Percentiles rank a stretch among this genome's conserved stretches.
phyloP scores from a whole-genome alignment of 2,329 filamentous ascomycete species.

The Ophiocordyceps sinensis region DNA sequence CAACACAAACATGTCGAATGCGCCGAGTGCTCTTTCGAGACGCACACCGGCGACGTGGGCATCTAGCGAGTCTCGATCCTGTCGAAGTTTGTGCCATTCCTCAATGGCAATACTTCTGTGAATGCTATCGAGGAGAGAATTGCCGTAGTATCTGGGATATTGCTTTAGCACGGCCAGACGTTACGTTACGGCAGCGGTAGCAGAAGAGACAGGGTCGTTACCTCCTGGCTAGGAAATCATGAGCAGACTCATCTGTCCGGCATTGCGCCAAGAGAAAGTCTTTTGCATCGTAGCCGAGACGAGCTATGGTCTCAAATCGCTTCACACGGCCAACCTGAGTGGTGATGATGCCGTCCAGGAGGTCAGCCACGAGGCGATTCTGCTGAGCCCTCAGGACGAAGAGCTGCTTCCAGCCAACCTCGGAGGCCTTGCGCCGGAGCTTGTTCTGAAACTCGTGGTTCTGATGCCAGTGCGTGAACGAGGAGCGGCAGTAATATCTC shows the following conservation, averaged over 20 bases:
- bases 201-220: slow-evolving; percentile 10
- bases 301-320: slow-evolving; percentile 56
- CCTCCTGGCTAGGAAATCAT: slow-evolving; percentile 67
- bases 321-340: slow-evolving; percentile 55
- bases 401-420: slow-evolving; percentile 60
- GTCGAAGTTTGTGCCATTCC: slow-evolving; percentile 46
- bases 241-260: slow-evolving; percentile 38
- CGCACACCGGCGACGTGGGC: slow-evolving; percentile 23
- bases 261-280: slow-evolving; percentile 62
- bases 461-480: slow-evolving; percentile 63
- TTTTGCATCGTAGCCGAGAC: slow-evolving; percentile 74
- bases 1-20: slow-evolving; percentile 82
- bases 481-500: slow-evolving; percentile 55
- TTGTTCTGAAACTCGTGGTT: slow-evolving; percentile 46
- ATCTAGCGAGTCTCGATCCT: slow-evolving; percentile 6
- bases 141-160: slow-evolving; percentile 56
- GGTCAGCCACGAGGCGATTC: slow-evolving; percentile 33
- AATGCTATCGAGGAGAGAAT: slow-evolving; percentile 60
- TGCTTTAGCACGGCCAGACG: slow-evolving; percentile 1
- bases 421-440: slow-evolving; percentile 33
- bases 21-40: slow-evolving; percentile 62
- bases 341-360: slow-evolving; percentile 56
- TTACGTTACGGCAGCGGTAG: background rate
- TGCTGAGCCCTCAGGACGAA: slow-evolving; percentile 41
- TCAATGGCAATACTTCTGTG: slow-evolving; percentile 67